A percentile compares a stretch with the other conserved stretches of the same genome.
Evolutionary conservation across 345 rosid species (phyloP).

Genomic region (Lepidium sativum): DNA sequence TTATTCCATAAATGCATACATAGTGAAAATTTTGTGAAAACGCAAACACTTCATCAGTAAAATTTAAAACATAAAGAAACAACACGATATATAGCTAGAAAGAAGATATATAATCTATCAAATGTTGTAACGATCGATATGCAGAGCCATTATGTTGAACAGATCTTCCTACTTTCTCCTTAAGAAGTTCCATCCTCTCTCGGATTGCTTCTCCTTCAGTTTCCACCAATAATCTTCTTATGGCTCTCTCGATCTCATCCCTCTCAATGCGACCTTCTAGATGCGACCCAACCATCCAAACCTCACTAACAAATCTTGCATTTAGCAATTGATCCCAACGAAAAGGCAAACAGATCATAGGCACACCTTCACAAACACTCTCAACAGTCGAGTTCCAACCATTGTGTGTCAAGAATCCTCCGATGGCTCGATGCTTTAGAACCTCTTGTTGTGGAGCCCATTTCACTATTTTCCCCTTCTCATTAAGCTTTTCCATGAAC

Average conservation of each 20-base stretch:
- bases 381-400: constrained; percentile 29
- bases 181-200: constrained; percentile 1
- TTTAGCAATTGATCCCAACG: constrained; percentile 8
- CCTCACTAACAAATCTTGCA: constrained; percentile 8
- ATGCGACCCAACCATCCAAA: constrained; percentile 20
- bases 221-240: background rate
- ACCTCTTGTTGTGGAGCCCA: constrained; percentile 23
- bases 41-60: background rate
- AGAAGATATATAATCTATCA: constrained; percentile 12
- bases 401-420: constrained; percentile 23
- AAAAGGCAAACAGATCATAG: constrained; percentile 24
- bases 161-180: constrained; percentile 16
- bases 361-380: constrained; percentile 20
- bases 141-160: constrained; percentile 2
- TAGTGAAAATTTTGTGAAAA: background rate
- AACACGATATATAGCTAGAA: background rate
- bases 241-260: background rate
- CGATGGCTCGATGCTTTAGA: constrained; percentile 17
- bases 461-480: constrained; percentile 30
- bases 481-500: constrained; percentile 3
- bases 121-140: background rate
- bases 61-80: background rate
- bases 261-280: constrained; percentile 15
- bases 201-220: constrained; percentile 14
- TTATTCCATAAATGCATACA: background rate